phyloP scores from a whole-genome alignment of 2,329 filamentous ascomycete genomes.

The Nemania sp. region DNA sequence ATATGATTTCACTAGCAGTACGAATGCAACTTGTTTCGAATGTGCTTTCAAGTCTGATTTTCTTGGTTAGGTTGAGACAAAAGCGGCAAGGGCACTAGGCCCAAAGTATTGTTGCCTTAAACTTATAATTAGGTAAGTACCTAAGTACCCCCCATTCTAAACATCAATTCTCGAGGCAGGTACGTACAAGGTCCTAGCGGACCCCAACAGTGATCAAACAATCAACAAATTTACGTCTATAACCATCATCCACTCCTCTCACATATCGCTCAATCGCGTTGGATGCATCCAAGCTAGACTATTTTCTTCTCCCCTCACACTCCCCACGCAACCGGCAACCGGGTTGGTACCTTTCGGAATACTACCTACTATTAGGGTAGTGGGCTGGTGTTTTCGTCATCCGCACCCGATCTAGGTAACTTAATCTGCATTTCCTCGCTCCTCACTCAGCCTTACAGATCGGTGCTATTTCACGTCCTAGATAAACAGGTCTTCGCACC shows the following conservation, averaged over 20 bases:
- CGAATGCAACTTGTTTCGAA: no score
- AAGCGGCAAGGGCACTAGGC: no score
- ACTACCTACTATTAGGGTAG: background rate
- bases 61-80: no score
- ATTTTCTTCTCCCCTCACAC: background rate
- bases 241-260: background rate
- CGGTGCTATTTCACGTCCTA: background rate
- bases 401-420: conserved; percentile 9
- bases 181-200: background rate
- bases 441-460: conserved; percentile 31
- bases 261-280: background rate
- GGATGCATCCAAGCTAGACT: background rate
- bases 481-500: background rate
- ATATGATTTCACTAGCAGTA: no score
- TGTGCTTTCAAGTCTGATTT: no score
- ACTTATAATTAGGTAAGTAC: no score
- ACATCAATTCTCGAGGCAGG: no score
- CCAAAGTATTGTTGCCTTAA: no score
- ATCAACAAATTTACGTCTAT: background rate
- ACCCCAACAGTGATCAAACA: conserved; percentile 6
- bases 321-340: background rate
- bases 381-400: background rate
- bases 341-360: no score
- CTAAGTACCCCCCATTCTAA: no score
- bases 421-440: background rate